Conservation (phyloP, 306 rosid genomes). For the Sesbania bispinosa region DNA sequence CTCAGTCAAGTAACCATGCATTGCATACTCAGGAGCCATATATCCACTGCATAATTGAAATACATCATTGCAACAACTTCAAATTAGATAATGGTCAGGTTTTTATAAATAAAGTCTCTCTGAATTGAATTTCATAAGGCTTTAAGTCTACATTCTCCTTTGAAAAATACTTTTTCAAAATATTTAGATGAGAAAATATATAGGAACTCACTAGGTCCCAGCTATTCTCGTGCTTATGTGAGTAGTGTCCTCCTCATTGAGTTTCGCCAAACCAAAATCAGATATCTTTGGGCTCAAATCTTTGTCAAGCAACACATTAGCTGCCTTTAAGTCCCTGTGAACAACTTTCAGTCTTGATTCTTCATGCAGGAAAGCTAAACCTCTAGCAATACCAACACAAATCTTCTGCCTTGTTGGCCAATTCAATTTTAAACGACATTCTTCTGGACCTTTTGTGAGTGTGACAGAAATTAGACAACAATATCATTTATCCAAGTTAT, state of each 20-base stretch:
- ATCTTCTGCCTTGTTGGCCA: constrained; percentile 59
- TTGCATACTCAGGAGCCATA: constrained; percentile 57
- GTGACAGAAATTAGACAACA: constrained; percentile 3
- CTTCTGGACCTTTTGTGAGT: constrained; percentile 25
- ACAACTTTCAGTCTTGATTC: constrained; percentile 65
- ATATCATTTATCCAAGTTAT: not conserved
- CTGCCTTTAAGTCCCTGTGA: constrained; percentile 69
- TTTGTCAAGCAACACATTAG: constrained; percentile 61
- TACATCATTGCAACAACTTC: not conserved
- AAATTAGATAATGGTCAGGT: not conserved
- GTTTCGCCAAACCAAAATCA: constrained; percentile 66
- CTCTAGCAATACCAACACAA: constrained; percentile 58
- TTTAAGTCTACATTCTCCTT: no score
- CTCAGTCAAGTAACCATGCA: constrained; percentile 65
- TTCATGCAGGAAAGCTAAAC: constrained; percentile 66
- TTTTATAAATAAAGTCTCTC: no score
- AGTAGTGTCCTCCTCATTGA: constrained; percentile 53
- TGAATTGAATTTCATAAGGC: no score
- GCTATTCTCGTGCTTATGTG: constrained; percentile 58
- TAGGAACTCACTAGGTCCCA: constrained; percentile 48
- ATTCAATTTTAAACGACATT: constrained; percentile 25
- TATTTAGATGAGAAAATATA: not conserved
- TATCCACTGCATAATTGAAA: constrained; percentile 41
- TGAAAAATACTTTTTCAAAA: no score
- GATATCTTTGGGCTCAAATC: constrained; percentile 58